Evolutionary conservation across 352 stramenopile genomes (phyloP), one percentile per base, ranked within the genome.

Genomic region (Phytophthora sansomeana): DNA sequence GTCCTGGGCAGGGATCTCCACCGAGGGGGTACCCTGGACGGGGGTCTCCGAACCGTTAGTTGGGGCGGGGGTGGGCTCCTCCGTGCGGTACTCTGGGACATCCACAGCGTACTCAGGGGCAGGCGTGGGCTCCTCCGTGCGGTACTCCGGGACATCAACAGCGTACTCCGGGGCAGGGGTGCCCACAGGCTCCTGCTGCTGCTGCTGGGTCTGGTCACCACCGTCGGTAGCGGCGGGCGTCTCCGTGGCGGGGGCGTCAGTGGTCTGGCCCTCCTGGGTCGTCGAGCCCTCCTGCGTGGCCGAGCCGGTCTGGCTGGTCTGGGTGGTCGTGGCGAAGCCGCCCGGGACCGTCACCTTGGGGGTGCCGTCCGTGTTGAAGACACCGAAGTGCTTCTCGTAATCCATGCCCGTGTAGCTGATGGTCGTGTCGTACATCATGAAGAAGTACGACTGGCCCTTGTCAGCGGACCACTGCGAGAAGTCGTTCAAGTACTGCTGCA

Each of bases 341-440:
- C 52, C 17, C 5, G 77, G 80, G 53, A 86, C 69, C 32, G 56
- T 49, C 30, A 88, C 56, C 64, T 88, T 79, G n/a, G 72, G 29
- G 13, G 44, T 61, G 35, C 61, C 74, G 50, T 84, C 74, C 44
- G 58, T 52, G 43, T 58, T 54, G 41, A 71, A 80, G 39, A 79
- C 42, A 39, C 83, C 83, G 56, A 91, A 91, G 72, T 78, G 72
- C 53, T 70, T 87, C 62, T 91, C 83, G 72, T 81, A 91, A 43
- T 83, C 67, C 4, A 33, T 43, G 17, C 72, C 69, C 1, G 67
- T 62, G 78, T 90, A 85, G 43, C 64, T 72, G 21, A 52, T 63
- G 43, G 59, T 87, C 8, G 75, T 77, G 63, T 90, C 78, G 68
- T 77, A 87, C 78, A 86, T 83, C 80, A 86, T 85, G 75, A 89